Evolutionary conservation across 1,284 basidiomycete genomes (phyloP), one percentile per base, ranked within the genome.

Genomic region (Tilletiaria anomala): DNA sequence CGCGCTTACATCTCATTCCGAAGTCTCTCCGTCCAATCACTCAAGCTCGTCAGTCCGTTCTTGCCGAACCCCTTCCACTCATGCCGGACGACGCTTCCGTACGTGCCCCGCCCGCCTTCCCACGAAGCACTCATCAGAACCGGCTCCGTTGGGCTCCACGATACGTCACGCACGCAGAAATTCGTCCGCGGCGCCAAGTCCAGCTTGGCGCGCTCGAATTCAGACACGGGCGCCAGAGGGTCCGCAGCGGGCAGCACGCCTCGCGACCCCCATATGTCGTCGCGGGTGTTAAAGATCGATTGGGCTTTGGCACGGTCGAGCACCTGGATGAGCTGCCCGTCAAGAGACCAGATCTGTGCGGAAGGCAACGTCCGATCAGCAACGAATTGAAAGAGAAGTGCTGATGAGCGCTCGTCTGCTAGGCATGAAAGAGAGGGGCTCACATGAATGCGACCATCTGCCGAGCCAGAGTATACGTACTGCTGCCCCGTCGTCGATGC

Each of bases 401-500:
- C n/a, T n/a, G n/a, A n/a, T n/a, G n/a, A n/a, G n/a, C n/a, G n/a
- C n/a, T n/a, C n/a, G n/a, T n/a, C n/a, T n/a, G n/a, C n/a, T 29
- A 8, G n/a, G n/a, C 26, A 29, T 29, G 10, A 29, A 29, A 8
- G 26, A 29, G 26, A 5, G 2, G 16, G 2, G 32, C 47, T 31
- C 20, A 47, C 47, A 33, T 62, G 58, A 21, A 63, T 63, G 22
- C 48, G 76, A 38, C 58, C 87, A 61, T 91, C 83, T 1, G 81
- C 74, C 19, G 81, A 82, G 11, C 91, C 91, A 14, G 84, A 88
- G 67, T 94, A 96, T 44, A 97, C 78, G 69, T 97, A 97, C 54
- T 82, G 80, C 44, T 80, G 76, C 5, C 88, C 87, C 6, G 93
- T 97, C 2, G 86, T 88, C 63, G 86, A 82, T 2, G 73, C 72